Percentiles rank a stretch among this genome's conserved stretches.
Conservation (phyloP, 495 filamentous ascomycete genomes). For the Apiosordaria backusii region DNA sequence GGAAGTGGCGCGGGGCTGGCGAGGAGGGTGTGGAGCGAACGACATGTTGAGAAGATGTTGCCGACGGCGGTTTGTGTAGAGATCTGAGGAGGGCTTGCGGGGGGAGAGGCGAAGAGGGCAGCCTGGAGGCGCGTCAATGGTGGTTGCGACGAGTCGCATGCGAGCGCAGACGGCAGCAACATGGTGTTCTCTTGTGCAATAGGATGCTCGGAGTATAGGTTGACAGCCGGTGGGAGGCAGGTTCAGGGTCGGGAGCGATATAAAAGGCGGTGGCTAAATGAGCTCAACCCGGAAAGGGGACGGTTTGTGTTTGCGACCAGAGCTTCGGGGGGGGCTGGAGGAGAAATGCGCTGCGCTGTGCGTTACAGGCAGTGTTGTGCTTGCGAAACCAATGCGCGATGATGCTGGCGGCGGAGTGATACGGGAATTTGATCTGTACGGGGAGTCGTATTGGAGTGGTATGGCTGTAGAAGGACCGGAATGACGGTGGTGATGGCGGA, state of each 20-base stretch:
- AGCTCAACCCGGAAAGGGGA: constrained; percentile 1
- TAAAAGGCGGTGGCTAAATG: constrained; percentile 19
- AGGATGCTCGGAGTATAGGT: constrained; percentile 2
- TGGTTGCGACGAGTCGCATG: constrained; percentile 61
- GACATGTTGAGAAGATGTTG: constrained; percentile 65
- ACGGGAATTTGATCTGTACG: background rate
- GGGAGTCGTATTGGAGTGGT: background rate
- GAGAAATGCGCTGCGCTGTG: constrained; percentile 14
- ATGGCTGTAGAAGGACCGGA: too few relatives aligned
- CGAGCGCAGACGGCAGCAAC: constrained; percentile 68
- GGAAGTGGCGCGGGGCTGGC: constrained; percentile 40
- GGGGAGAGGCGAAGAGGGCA: constrained; percentile 58
- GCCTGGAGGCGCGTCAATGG: constrained; percentile 49
- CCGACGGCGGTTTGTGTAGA: constrained; percentile 51
- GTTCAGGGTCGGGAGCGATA: background rate
- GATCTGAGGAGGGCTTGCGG: constrained; percentile 59
- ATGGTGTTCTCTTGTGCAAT: constrained; percentile 36
- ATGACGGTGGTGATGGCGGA: background rate
- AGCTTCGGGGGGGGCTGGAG: constrained; percentile 21
- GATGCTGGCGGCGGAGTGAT: background rate
- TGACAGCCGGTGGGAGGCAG: background rate
- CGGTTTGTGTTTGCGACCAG: constrained; percentile 3
- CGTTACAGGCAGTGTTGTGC: background rate
- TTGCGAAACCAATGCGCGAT: constrained; percentile 3
- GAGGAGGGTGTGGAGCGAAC: constrained; percentile 67